These are phyloP conservation scores for Globisporangium radiosum DNA, from an alignment of 352 stramenopile genomes.

Conservation along the genomic window DNA sequence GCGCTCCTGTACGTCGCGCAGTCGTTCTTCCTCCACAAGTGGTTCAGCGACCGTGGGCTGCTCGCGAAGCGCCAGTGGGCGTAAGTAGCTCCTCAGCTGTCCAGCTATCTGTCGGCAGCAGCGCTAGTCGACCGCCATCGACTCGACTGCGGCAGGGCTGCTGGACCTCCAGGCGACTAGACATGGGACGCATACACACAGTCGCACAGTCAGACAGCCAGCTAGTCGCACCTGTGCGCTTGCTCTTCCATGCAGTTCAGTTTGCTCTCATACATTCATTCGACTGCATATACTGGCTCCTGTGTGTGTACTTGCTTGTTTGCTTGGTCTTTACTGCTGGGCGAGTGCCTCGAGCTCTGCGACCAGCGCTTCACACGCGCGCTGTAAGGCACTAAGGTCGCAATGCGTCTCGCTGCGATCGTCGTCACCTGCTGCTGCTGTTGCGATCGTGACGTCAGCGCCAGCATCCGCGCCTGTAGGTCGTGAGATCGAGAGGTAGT, in stretches of 20 bases:
- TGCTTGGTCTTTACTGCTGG: too few species aligned
- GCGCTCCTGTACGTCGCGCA: slow-evolving; percentile 66
- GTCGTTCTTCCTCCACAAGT: slow-evolving; percentile 79
- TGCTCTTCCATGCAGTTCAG: too few species aligned
- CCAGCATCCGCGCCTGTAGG: neutral
- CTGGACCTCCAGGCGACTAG: too few species aligned
- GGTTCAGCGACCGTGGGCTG: slow-evolving; percentile 73
- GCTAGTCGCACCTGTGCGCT: too few species aligned
- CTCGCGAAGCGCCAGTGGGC: slow-evolving; percentile 69
- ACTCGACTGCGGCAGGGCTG: too few species aligned
- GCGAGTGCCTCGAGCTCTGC: slow-evolving; percentile 4
- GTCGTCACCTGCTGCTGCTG: neutral
- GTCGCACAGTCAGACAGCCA: too few species aligned
- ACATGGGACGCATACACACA: neutral
- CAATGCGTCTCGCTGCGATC: neutral
- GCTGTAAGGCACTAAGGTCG: neutral
- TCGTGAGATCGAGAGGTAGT: slow-evolving; percentile 27
- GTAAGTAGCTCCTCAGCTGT: slow-evolving; percentile 12
- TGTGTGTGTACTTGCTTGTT: too few species aligned
- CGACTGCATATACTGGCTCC: too few species aligned
- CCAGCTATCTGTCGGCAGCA: too few species aligned
- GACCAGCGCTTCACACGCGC: slow-evolving; percentile 4
- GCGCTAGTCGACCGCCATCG: too few species aligned
- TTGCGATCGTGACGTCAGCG: slow-evolving; percentile 1
- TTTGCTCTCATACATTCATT: too few species aligned